Evolutionary conservation across 139 green algal species (phyloP), one percentile per base, ranked within the genome.

Genomic region (Auxenochlorella protothecoides): DNA sequence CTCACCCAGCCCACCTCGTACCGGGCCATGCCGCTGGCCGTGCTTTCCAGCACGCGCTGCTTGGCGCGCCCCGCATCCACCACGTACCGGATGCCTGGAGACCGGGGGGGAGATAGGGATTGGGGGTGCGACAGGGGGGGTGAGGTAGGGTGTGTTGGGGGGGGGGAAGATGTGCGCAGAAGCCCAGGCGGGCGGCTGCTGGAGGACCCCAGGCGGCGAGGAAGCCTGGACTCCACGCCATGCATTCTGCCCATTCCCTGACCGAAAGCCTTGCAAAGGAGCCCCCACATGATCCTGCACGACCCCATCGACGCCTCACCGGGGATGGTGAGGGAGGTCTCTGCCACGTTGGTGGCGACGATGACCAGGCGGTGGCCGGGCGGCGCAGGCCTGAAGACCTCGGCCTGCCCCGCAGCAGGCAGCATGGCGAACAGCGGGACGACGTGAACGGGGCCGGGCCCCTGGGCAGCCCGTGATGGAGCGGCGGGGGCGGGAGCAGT

Each of bases 271-370:
- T 44, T 44, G 27, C 27, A 44, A 44, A 44, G 27, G 27, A 44
- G 27, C 27, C 27, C 27, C 27, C 27, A 44, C 27, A 44, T 44
- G 27, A 44, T 44, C 27, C 5, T 54, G 11, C 14, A 2, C 2
- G 5, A 53, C 66, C 53, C 67, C 54, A 13, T 6, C 65, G 6
- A 4, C 27, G 7, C 59, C 44, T 57, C 44, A 79, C 91, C 90
- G 61, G 94, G 93, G 61, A 99, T 98, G 72, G 94, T 99, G 52
- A 99, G 84, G 2, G 91, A 97, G 0, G 94, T 99, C 78, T 99
- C 94, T 6, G 94, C 94, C 54, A 99, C 93, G 70, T 99, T 99
- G 55, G 94, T 99, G 3, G 94, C 90, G 6, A 98, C 92, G 2
- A 99, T 83, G 13, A 99, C 88, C 5, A 96, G 84, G 16, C 94